phyloP scores from a whole-genome alignment of 225 moss, liverwort and hornwort genomes.

The Bryum argenteum region DNA sequence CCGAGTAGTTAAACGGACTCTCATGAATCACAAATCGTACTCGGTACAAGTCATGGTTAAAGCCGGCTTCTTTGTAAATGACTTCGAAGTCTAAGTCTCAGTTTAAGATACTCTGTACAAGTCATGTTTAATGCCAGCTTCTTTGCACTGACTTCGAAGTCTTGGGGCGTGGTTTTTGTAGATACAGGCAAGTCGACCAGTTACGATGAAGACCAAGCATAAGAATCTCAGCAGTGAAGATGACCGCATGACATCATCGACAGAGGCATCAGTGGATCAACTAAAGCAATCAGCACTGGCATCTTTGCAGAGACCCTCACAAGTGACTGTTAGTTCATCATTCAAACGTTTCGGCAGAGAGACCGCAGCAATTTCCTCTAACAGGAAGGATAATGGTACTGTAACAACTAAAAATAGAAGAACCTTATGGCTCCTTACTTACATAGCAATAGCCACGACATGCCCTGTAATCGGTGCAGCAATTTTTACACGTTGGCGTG shows the following conservation, averaged over 20 bases:
- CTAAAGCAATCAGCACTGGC: conserved; percentile 9
- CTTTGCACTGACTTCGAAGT: neutral
- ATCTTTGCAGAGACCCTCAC: neutral
- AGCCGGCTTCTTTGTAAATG: neutral
- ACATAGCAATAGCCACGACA: conserved; percentile 43
- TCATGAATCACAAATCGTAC: neutral
- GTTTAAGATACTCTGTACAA: neutral
- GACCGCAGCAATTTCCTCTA: conserved; percentile 9
- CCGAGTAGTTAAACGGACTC: neutral
- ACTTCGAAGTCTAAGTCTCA: no score
- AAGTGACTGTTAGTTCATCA: conserved; percentile 29
- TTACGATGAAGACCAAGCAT: neutral
- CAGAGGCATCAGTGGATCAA: conserved; percentile 11
- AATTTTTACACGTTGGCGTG: conserved; percentile 33
- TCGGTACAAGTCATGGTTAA: no score
- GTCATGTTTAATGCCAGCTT: neutral
- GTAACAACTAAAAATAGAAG: conserved; percentile 37
- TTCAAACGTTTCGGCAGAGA: conserved; percentile 19
- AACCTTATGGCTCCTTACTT: conserved; percentile 43
- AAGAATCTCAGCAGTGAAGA: neutral
- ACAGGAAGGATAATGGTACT: no score
- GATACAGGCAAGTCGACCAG: conserved; percentile 20
- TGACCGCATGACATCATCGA: neutral
- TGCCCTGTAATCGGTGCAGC: conserved; percentile 42
- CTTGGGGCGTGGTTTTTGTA: conserved; percentile 11